These are phyloP conservation scores for Microcyclosporella mali DNA, from an alignment of 2,329 filamentous ascomycete genomes.

Conservation along the genomic window DNA sequence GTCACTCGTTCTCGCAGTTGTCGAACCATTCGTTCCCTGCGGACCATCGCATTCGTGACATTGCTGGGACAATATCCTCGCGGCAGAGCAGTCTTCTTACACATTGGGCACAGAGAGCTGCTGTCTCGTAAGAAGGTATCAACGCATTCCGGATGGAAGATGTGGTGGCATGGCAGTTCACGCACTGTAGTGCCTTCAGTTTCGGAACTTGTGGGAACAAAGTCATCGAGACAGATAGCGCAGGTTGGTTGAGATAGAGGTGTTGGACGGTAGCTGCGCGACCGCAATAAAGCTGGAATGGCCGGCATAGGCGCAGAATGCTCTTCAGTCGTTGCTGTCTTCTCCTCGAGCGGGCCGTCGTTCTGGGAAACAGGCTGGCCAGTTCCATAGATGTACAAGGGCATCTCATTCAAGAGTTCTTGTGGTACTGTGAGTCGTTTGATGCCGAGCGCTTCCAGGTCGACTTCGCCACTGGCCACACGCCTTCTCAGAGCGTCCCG, in stretches of 20 bases:
- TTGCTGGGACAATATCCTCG: slow-evolving; percentile 49
- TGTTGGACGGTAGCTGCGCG: slow-evolving; percentile 19
- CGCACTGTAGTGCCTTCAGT: slow-evolving; percentile 57
- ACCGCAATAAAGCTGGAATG: slow-evolving; percentile 3
- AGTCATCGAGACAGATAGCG: slow-evolving; percentile 84
- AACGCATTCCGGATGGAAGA: slow-evolving; percentile 89
- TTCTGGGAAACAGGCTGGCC: slow-evolving; percentile 6
- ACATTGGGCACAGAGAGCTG: slow-evolving; percentile 84
- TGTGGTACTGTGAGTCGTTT: slow-evolving; percentile 72
- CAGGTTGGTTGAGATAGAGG: slow-evolving; percentile 70
- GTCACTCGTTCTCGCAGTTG: slow-evolving; percentile 48
- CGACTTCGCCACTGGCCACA: slow-evolving; percentile 71
- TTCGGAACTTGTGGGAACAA: slow-evolving; percentile 40
- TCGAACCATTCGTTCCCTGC: slow-evolving; percentile 65
- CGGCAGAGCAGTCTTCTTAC: slow-evolving; percentile 78
- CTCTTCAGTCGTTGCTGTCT: slow-evolving; percentile 5
- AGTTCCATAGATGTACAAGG: slow-evolving; percentile 64
- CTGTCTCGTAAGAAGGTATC: slow-evolving; percentile 72
- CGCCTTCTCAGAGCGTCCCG: slow-evolving; percentile 62
- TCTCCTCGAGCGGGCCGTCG: background rate
- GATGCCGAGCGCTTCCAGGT: slow-evolving; percentile 79
- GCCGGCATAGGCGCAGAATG: slow-evolving; percentile 4
- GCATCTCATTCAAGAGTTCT: slow-evolving; percentile 64
- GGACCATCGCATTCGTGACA: slow-evolving; percentile 81
- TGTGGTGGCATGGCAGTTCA: slow-evolving; percentile 82